Conservation (phyloP, 148 eudicot genomes). For the Nyssa sinensis region DNA sequence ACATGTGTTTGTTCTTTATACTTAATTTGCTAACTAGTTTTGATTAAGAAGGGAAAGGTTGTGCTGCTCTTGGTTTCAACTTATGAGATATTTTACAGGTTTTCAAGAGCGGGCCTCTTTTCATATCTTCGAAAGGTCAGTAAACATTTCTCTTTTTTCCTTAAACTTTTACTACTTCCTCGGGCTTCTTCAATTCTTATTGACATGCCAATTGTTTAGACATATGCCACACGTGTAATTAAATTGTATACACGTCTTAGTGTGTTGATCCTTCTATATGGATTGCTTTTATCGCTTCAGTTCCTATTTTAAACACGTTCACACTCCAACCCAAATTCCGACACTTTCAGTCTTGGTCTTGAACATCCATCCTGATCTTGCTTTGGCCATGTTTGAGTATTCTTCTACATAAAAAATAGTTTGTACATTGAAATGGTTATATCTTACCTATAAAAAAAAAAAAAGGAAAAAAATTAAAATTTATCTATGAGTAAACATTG, state of each 20-base stretch:
- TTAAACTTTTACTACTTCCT: not conserved
- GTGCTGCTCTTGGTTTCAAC: conserved; percentile 10
- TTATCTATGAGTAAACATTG: not conserved
- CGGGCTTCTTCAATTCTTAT: not conserved
- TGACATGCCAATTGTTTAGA: not conserved
- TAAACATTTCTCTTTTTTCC: not conserved
- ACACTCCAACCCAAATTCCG: not conserved
- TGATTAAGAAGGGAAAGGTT: not conserved
- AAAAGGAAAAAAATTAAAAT: no score
- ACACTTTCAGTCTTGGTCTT: not conserved
- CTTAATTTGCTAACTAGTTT: not conserved
- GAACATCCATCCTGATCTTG: not conserved
- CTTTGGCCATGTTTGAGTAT: not conserved
- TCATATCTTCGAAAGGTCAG: conserved; percentile 97
- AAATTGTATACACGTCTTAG: not conserved
- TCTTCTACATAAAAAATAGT: not conserved
- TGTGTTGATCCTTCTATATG: not conserved
- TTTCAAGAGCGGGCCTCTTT: conserved; percentile 92
- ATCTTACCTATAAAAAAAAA: no score
- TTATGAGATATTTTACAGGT: conserved; percentile 51
- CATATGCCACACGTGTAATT: not conserved
- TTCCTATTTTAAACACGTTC: not conserved
- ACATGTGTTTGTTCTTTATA: not conserved
- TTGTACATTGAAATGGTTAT: not conserved
- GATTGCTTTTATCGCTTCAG: not conserved